phyloP scores from a whole-genome alignment of 2,329 filamentous ascomycete genomes.

The Aspergillus sergii region DNA sequence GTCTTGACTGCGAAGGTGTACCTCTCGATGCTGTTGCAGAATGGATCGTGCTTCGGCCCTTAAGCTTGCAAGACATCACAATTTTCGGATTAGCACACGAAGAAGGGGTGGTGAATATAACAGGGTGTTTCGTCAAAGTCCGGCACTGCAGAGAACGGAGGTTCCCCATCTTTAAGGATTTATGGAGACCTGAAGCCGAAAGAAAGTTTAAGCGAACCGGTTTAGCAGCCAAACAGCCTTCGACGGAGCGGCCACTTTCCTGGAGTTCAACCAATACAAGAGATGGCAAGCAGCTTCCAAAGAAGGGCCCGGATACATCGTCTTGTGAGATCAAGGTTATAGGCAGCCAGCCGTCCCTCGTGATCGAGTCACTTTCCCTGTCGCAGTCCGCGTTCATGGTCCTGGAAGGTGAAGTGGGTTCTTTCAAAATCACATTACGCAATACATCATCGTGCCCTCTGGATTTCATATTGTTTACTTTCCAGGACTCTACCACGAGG shows the following conservation, averaged over 20 bases:
- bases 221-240: constrained; percentile 58
- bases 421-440: constrained; percentile 76
- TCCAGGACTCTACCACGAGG: constrained; percentile 82
- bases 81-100: constrained; percentile 69
- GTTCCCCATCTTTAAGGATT: constrained; percentile 79
- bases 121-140: constrained; percentile 77
- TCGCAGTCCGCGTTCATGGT: constrained; percentile 88
- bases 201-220: constrained; percentile 78
- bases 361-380: constrained; percentile 74
- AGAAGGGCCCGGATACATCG: constrained; percentile 38
- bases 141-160: constrained; percentile 77
- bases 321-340: constrained; percentile 70
- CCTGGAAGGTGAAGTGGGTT: constrained; percentile 80
- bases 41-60: constrained; percentile 72
- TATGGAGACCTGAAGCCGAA: constrained; percentile 72
- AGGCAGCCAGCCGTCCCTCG: constrained; percentile 73
- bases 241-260: constrained; percentile 49
- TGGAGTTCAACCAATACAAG: constrained; percentile 46
- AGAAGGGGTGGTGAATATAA: constrained; percentile 71
- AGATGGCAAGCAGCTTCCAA: constrained; percentile 34
- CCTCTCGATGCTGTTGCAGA: constrained; percentile 69
- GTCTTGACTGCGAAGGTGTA: constrained; percentile 72
- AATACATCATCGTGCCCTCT: constrained; percentile 77
- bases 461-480: constrained; percentile 84
- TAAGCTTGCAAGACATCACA: constrained; percentile 77